phyloP scores from a whole-genome alignment of 345 rosid species.

The Turritis glabra region DNA sequence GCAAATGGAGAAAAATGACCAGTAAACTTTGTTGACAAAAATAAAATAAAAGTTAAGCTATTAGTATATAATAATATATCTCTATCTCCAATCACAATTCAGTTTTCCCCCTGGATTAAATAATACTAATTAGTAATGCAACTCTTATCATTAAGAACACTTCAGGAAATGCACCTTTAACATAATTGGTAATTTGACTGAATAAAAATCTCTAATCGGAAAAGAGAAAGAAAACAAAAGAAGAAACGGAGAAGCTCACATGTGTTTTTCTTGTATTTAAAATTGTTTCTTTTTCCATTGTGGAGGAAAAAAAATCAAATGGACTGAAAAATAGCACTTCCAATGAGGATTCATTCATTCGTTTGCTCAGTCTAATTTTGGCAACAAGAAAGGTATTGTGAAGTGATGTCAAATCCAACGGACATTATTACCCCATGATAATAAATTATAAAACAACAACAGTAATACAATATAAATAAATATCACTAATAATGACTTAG shows the following conservation, averaged over 20 bases:
- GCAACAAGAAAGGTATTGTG: not conserved
- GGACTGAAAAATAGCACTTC: conserved; percentile 8
- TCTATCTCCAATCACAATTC: not conserved
- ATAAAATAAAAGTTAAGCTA: not conserved
- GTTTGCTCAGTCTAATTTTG: not conserved
- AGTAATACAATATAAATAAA: not conserved
- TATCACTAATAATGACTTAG: conserved; percentile 28
- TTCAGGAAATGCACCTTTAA: conserved; percentile 20
- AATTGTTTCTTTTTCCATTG: conserved; percentile 16
- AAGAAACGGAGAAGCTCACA: conserved; percentile 32
- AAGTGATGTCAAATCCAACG: conserved; percentile 34
- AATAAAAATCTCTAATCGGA: conserved; percentile 1
- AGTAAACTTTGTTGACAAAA: not conserved
- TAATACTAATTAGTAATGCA: not conserved
- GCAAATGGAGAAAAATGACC: not conserved
- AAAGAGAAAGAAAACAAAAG: conserved; percentile 12
- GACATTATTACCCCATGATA: conserved; percentile 1
- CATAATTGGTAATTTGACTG: conserved; percentile 35
- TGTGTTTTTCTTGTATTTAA: conserved; percentile 21
- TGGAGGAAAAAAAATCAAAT: not conserved
- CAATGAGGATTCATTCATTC: conserved; percentile 3
- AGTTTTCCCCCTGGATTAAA: not conserved
- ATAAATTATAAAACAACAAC: conserved; percentile 16
- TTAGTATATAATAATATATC: not conserved
- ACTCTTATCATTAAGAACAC: conserved; percentile 39